These are phyloP conservation scores for Saccharomycopsis fodiens DNA, from an alignment of 805 yeast genomes.

Conservation along the genomic window DNA sequence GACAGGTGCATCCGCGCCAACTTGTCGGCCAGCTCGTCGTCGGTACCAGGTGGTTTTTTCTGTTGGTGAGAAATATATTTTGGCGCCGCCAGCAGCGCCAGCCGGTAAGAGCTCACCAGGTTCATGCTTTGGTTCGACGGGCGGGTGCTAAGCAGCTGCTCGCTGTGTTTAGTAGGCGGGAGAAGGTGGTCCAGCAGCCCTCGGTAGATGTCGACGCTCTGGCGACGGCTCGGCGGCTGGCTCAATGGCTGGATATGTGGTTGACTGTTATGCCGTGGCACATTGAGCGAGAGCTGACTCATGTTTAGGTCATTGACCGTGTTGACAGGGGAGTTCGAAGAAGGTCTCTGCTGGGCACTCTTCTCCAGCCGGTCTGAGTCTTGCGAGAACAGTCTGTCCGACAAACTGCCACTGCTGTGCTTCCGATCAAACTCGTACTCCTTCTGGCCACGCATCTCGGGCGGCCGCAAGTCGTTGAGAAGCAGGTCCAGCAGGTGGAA, in stretches of 20 bases:
- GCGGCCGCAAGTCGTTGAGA: neutral
- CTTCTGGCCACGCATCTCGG: neutral
- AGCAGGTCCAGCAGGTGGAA: slow-evolving; percentile 2
- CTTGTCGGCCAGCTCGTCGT: neutral
- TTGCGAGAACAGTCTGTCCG: slow-evolving; percentile 1
- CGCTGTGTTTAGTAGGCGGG: neutral
- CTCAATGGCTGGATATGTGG: neutral
- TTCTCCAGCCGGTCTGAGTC: neutral
- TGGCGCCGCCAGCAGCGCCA: neutral
- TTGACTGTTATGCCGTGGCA: neutral
- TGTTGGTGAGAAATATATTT: neutral
- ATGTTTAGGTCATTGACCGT: neutral
- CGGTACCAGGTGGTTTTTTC: neutral
- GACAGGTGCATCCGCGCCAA: neutral
- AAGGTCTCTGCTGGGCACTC: neutral
- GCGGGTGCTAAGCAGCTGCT: neutral
- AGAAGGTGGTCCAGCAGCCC: neutral
- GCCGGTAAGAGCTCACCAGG: neutral
- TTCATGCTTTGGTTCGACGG: neutral
- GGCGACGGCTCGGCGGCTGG: neutral
- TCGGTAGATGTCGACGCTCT: neutral
- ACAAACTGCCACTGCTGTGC: slow-evolving; percentile 3
- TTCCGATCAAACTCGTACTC: neutral
- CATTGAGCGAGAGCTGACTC: neutral
- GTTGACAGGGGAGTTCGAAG: neutral